Conservation (phyloP, 345 rosid genomes). For the Citrus maxima region DNA sequence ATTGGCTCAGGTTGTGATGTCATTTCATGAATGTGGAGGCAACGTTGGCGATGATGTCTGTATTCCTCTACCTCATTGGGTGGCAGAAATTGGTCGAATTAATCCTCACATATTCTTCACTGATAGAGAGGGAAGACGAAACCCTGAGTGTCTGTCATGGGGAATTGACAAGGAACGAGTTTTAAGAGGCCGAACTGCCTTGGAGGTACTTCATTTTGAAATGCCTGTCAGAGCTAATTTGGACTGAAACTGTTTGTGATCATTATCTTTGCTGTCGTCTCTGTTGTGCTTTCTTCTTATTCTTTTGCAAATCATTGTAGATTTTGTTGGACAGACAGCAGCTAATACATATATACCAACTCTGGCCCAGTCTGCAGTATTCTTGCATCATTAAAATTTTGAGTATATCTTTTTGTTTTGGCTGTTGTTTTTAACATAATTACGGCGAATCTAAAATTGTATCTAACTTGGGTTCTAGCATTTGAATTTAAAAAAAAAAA, state of each 20-base stretch:
- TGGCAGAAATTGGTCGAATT: conserved; percentile 87
- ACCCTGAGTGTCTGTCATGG: conserved; percentile 98
- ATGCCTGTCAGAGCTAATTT: conserved; percentile 4
- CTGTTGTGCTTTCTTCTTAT: neutral
- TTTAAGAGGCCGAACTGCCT: conserved; percentile 87
- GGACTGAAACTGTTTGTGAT: conserved; percentile 3
- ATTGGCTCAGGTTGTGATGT: conserved; percentile 80
- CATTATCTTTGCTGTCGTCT: conserved; percentile 8
- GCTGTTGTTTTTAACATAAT: neutral
- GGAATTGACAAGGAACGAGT: conserved; percentile 94
- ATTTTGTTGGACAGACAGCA: conserved; percentile 5
- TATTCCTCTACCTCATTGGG: conserved; percentile 97
- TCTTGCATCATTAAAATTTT: neutral
- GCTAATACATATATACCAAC: neutral
- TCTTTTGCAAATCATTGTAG: neutral
- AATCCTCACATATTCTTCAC: conserved; percentile 95
- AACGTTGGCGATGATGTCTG: conserved; percentile 98
- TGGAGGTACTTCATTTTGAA: conserved; percentile 59
- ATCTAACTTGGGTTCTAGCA: neutral
- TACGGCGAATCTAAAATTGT: neutral
- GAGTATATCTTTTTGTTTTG: neutral
- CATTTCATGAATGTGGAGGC: conserved; percentile 98
- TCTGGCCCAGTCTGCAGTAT: neutral
- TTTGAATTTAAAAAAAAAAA: neutral
- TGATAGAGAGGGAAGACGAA: conserved; percentile 94